phyloP scores from a whole-genome alignment of 2,329 filamentous ascomycete species.

The Penicillium hordei region DNA sequence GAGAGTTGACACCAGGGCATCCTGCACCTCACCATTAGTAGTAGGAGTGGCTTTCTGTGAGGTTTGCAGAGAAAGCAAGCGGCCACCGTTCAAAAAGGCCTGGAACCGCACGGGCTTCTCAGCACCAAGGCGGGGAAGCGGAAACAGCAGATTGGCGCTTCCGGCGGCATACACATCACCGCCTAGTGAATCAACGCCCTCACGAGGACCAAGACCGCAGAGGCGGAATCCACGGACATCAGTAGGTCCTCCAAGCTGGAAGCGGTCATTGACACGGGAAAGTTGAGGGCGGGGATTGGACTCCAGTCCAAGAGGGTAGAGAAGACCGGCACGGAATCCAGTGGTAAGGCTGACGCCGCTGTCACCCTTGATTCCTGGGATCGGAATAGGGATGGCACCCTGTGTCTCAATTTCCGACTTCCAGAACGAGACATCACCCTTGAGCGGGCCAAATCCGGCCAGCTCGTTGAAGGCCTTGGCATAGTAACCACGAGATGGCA shows the following conservation, averaged over 20 bases:
- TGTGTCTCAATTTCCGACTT: constrained; percentile 87
- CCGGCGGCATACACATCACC: constrained; percentile 91
- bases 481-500: constrained; percentile 80
- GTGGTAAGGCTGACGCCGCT: constrained; percentile 81
- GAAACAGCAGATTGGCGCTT: constrained; percentile 80
- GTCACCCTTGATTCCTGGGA: constrained; percentile 66
- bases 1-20: constrained; percentile 58
- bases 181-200: constrained; percentile 80
- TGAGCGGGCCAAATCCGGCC: constrained; percentile 80
- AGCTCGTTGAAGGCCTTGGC: constrained; percentile 75
- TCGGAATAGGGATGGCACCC: constrained; percentile 69
- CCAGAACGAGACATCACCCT: constrained; percentile 88
- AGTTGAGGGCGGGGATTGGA: constrained; percentile 56
- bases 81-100: constrained; percentile 85
- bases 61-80: constrained; percentile 73
- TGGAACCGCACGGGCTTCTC: constrained; percentile 86
- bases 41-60: constrained; percentile 50
- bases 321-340: constrained; percentile 74
- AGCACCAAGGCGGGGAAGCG: constrained; percentile 75
- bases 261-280: constrained; percentile 88
- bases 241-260: constrained; percentile 89
- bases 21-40: constrained; percentile 47
- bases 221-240: constrained; percentile 93
- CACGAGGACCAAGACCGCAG: constrained; percentile 82
- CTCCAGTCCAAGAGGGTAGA: constrained; percentile 76